A percentile compares a stretch with the other conserved stretches of the same genome.
Evolutionary conservation across 345 rosid genomes (phyloP).

Genomic region (Citrus unshiu): DNA sequence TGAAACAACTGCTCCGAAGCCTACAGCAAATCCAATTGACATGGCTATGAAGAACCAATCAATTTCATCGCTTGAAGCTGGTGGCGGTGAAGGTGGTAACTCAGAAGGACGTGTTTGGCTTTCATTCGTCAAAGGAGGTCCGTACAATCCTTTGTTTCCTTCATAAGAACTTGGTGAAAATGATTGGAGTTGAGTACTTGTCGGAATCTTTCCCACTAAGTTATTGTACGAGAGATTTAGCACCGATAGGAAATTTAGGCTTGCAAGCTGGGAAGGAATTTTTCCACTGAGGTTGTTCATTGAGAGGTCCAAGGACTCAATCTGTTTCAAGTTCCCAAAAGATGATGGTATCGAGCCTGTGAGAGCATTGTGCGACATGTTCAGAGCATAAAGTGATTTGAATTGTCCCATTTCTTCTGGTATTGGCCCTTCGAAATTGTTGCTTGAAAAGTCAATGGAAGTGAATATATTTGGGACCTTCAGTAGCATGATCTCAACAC

Average conservation of each 20-base stretch:
- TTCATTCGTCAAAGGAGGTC: neutral
- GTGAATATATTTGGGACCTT: neutral
- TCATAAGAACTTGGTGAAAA: too few relatives aligned
- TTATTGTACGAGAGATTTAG: conserved; percentile 37
- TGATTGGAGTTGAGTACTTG: too few relatives aligned
- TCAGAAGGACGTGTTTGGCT: neutral
- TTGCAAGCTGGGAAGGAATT: conserved; percentile 1
- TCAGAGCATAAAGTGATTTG: too few relatives aligned
- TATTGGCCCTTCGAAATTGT: too few relatives aligned
- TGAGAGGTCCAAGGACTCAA: too few relatives aligned
- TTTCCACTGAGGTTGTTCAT: too few relatives aligned
- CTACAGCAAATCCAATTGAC: conserved; percentile 19
- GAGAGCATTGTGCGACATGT: too few relatives aligned
- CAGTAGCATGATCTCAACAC: conserved; percentile 24
- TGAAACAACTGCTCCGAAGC: conserved; percentile 37
- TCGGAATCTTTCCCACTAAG: neutral
- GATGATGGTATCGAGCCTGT: too few relatives aligned
- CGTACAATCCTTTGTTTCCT: neutral
- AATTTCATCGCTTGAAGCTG: neutral
- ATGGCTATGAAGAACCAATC: neutral
- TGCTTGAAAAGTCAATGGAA: too few relatives aligned
- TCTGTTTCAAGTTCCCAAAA: too few relatives aligned
- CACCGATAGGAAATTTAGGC: conserved; percentile 23
- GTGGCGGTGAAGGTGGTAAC: neutral
- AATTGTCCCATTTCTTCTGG: too few relatives aligned